Conservation (phyloP, 805 yeast genomes). For the Pichia cabralensis region DNA sequence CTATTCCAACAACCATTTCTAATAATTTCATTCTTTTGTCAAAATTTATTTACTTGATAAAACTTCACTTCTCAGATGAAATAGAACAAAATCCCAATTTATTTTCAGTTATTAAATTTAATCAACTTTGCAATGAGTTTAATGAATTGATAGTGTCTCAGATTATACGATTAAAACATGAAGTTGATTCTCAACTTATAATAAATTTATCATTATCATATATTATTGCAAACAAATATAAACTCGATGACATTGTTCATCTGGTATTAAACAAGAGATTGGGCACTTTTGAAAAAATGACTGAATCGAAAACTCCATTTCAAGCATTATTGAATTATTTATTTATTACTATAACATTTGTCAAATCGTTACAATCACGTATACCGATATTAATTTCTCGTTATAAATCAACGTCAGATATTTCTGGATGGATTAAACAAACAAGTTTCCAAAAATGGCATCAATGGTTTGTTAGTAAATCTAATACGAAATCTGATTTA, state of each 20-base stretch:
- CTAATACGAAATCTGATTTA: background rate
- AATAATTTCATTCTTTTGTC: slow-evolving; percentile 15
- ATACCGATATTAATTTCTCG: slow-evolving; percentile 16
- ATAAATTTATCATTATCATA: slow-evolving; percentile 19
- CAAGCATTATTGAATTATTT: slow-evolving; percentile 20
- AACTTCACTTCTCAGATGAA: slow-evolving; percentile 15
- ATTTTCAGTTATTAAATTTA: slow-evolving; percentile 13
- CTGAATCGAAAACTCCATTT: slow-evolving; percentile 12
- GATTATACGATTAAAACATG: slow-evolving; percentile 15
- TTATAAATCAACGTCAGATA: slow-evolving; percentile 13
- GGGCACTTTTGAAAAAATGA: slow-evolving; percentile 6
- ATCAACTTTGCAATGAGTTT: slow-evolving; percentile 13
- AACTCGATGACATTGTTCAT: slow-evolving; percentile 16
- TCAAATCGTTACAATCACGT: slow-evolving; percentile 17
- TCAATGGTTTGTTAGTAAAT: slow-evolving; percentile 18
- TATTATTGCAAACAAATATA: slow-evolving; percentile 12
- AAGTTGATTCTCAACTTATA: slow-evolving; percentile 23
- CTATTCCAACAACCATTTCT: slow-evolving; percentile 11
- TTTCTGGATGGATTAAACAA: slow-evolving; percentile 21
- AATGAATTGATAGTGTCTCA: slow-evolving; percentile 14
- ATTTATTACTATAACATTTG: slow-evolving; percentile 22
- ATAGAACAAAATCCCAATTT: slow-evolving; percentile 5
- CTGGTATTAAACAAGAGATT: slow-evolving; percentile 19
- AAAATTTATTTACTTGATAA: slow-evolving; percentile 19
- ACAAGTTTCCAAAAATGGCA: slow-evolving; percentile 20